Conservation (phyloP, 2,329 filamentous ascomycete species). For the Exophiala sp. region DNA sequence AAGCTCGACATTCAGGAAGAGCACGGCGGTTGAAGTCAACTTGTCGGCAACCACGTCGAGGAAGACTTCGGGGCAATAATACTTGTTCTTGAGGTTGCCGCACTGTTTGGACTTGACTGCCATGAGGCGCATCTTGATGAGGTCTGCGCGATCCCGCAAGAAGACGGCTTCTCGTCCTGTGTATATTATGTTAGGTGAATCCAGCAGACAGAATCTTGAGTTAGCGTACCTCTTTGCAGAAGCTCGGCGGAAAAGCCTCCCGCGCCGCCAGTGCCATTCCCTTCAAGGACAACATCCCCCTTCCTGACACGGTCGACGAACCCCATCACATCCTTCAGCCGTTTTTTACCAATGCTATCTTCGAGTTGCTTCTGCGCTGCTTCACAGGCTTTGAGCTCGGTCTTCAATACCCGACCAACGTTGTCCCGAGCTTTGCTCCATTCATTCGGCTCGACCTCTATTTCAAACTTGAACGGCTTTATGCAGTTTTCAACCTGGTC, state of each 20-base stretch:
- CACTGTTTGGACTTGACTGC: constrained; percentile 91
- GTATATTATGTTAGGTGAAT: constrained; percentile 17
- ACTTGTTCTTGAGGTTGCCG: constrained; percentile 76
- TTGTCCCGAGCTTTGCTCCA: constrained; percentile 84
- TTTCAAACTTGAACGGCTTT: constrained; percentile 97
- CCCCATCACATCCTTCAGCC: constrained; percentile 78
- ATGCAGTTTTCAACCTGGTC: constrained; percentile 99
- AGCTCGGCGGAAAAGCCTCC: constrained; percentile 89
- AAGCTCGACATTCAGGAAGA: constrained; percentile 95
- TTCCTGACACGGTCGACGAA: constrained; percentile 88
- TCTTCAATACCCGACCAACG: constrained; percentile 71
- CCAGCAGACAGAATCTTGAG: constrained; percentile 1
- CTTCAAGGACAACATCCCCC: constrained; percentile 78
- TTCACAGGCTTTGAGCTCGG: constrained; percentile 80
- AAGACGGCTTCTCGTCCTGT: constrained; percentile 87
- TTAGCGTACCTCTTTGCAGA: constrained; percentile 65
- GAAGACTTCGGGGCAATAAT: constrained; percentile 94
- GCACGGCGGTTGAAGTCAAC: constrained; percentile 85
- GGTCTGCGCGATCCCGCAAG: constrained; percentile 81
- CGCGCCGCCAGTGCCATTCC: constrained; percentile 74
- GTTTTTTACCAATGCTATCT: constrained; percentile 68
- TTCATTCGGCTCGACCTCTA: constrained; percentile 86
- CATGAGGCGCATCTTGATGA: constrained; percentile 81
- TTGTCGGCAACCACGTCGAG: constrained; percentile 96
- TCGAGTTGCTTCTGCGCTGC: constrained; percentile 70